phyloP scores from a whole-genome alignment of 306 rosid species.

The Pyrus betulifolia region DNA sequence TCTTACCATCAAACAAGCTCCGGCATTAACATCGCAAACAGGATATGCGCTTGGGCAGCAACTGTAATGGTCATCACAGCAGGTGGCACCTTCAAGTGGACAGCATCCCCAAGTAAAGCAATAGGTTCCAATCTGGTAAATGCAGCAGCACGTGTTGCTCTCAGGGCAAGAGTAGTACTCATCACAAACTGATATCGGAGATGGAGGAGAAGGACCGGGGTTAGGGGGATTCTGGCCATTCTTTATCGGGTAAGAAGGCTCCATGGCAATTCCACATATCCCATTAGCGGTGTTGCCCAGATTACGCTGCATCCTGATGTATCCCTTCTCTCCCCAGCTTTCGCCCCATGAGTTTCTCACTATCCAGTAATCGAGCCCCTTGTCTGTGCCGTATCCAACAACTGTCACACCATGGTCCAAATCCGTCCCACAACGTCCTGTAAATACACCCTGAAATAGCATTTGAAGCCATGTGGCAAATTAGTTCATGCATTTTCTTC shows the following conservation, averaged over 20 bases:
- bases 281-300: constrained; percentile 20
- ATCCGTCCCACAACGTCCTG: constrained; percentile 61
- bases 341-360: constrained; percentile 79
- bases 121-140: constrained; percentile 29
- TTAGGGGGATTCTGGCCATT: constrained; percentile 64
- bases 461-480: background rate
- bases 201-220: constrained; percentile 91
- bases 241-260: constrained; percentile 73
- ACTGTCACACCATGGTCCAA: constrained; percentile 77
- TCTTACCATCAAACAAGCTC: constrained; percentile 59
- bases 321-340: constrained; percentile 78
- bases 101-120: constrained; percentile 94
- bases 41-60: constrained; percentile 91
- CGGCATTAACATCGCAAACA: constrained; percentile 43
- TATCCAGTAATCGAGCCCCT: constrained; percentile 77
- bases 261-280: constrained; percentile 71
- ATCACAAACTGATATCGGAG: constrained; percentile 74
- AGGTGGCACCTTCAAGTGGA: constrained; percentile 84
- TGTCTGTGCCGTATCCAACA: constrained; percentile 74
- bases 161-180: constrained; percentile 49
- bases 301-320: constrained; percentile 77
- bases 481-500: background rate
- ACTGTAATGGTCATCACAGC: constrained; percentile 84
- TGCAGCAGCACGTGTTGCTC: constrained; percentile 77
- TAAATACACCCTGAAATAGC: constrained; percentile 56